A percentile compares a stretch with the other conserved stretches of the same genome.
Conservation (phyloP, 768 basidiomycete genomes). For the Phaeolepiota aurea region DNA sequence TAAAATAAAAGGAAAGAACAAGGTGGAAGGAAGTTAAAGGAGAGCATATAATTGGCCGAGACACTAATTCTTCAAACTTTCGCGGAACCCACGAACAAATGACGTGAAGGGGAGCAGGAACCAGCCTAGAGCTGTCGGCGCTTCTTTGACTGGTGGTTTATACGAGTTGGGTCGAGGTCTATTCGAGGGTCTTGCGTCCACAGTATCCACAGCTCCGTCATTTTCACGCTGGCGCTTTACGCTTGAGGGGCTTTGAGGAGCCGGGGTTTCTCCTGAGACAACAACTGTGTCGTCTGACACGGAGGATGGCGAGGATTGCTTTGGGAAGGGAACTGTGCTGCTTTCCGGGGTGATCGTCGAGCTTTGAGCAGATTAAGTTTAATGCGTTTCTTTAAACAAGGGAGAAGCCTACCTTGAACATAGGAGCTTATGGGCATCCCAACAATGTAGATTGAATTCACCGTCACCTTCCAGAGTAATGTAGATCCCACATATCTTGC, state of each 20-base stretch:
- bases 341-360: neutral
- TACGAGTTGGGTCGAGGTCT: slow-evolving; percentile 46
- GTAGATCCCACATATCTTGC: slow-evolving; percentile 37
- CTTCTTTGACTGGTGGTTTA: slow-evolving; percentile 32
- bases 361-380: neutral
- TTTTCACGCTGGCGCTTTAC: slow-evolving; percentile 44
- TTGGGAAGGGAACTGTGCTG: slow-evolving; percentile 6
- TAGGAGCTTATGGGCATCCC: slow-evolving; percentile 52
- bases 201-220: slow-evolving; percentile 14
- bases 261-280: slow-evolving; percentile 14
- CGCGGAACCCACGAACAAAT: slow-evolving; percentile 61
- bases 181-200: slow-evolving; percentile 34
- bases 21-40: neutral
- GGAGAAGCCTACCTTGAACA: slow-evolving; percentile 30
- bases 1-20: neutral
- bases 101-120: slow-evolving; percentile 54
- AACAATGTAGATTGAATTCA: slow-evolving; percentile 54
- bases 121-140: slow-evolving; percentile 47
- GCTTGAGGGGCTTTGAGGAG: slow-evolving; percentile 17
- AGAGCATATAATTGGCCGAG: slow-evolving; percentile 4
- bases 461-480: slow-evolving; percentile 37
- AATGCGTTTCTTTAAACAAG: too few species aligned
- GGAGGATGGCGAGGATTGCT: slow-evolving; percentile 18
- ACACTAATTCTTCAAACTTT: slow-evolving; percentile 32
- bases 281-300: slow-evolving; percentile 31